phyloP scores from a whole-genome alignment of 2,329 filamentous ascomycete genomes.

The Diplodia scrobiculata region DNA sequence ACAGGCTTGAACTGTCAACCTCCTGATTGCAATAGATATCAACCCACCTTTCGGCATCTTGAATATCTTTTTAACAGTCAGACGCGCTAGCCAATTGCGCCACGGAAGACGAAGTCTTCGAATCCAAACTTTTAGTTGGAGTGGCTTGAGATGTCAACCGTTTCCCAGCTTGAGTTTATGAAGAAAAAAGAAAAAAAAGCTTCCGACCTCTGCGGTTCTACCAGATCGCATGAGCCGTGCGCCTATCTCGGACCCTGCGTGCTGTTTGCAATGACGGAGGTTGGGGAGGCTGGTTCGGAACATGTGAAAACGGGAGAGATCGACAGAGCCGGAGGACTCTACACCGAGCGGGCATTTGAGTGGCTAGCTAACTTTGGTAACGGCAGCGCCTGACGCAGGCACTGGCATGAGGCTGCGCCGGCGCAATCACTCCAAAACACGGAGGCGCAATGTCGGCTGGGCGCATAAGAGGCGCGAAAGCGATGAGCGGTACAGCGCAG shows the following conservation, averaged over 20 bases:
- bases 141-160: not conserved
- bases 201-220: not conserved
- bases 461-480: conserved; percentile 10
- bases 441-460: conserved; percentile 15
- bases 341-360: conserved; percentile 9
- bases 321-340: conserved; percentile 15
- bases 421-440: conserved; percentile 23
- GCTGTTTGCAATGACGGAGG: conserved; percentile 8
- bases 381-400: conserved; percentile 25
- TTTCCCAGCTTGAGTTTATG: not conserved
- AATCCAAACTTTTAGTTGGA: not conserved
- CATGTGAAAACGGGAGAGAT: conserved; percentile 20
- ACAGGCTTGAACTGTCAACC: conserved; percentile 31
- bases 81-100: conserved; percentile 61
- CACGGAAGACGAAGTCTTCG: conserved; percentile 39
- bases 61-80: conserved; percentile 54
- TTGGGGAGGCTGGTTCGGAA: not conserved
- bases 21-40: conserved; percentile 19
- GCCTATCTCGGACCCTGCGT: not conserved
- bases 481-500: not conserved
- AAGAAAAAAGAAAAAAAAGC: not conserved
- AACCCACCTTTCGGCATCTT: too few species aligned
- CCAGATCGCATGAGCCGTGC: not conserved
- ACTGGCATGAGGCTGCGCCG: conserved; percentile 16
- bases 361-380: conserved; percentile 22